Evolutionary conservation across 2,329 filamentous ascomycete genomes (phyloP), one percentile per base, ranked within the genome.

Genomic region (Pyricularia sp.): DNA sequence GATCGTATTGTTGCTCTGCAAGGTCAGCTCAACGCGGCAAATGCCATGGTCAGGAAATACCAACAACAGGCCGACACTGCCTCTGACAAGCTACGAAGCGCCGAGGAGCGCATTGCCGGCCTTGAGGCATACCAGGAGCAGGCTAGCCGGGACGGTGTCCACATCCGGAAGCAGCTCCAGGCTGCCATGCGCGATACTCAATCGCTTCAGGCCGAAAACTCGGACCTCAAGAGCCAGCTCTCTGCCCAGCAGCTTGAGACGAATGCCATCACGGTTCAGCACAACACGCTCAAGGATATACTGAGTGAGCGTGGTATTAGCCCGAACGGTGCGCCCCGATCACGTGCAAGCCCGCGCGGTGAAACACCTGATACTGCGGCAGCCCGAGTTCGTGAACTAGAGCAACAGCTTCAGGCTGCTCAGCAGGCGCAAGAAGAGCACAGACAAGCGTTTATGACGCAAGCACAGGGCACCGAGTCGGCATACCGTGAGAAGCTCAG

Each of bases 101-200:
- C 95, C 3, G 96, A 99, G 79, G 96, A 98, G 81, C 90, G 95
- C 61, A 98, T 99, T 77, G 96, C 95, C 5, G 95, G 95, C 7
- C 85, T 99, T 3, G 95, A 99, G 78, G 92, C 93, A 31, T 98
- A 98, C 78, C 95, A 99, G 79, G 95, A 99, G 77, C 95, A 99
- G 79, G 91, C 94, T 4, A 98, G 94, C 78, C 88, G 95, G 64
- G 96, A 99, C 78, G 93, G 93, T 66, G 88, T 99, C 68, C 88
- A 90, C 50, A 93, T 98, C 72, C 89, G 95, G 68, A 90, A 95
- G 76, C 94, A 98, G 76, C 85, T 99, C 68, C 95, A 98, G 77
- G 85, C 88, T 30, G 89, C 92, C 4, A 84, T 97, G 77, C 90
- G 90, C 72, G 94, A 99, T 69, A 89, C 90, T 17, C 93, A 97